Conservation (phyloP, 306 rosid species). For the Glycyrrhiza uralensis region DNA sequence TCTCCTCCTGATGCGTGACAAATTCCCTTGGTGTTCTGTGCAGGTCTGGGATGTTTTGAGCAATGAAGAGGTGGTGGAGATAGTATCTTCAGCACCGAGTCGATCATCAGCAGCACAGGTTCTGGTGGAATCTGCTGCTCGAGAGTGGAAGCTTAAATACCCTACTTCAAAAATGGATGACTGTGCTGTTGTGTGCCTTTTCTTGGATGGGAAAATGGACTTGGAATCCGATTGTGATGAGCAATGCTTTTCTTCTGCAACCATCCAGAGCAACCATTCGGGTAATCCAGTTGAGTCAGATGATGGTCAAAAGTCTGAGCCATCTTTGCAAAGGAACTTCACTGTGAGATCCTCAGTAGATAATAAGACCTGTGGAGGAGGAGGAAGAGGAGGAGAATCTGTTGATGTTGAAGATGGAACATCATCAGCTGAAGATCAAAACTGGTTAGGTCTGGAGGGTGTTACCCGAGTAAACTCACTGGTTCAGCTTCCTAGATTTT, state of each 20-base stretch:
- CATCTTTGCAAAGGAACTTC: conserved; percentile 68
- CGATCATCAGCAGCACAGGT: conserved; percentile 74
- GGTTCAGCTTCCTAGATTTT: conserved; percentile 98
- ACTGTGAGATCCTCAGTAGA: conserved; percentile 73
- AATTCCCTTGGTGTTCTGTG: background rate
- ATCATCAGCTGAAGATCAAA: conserved; percentile 55
- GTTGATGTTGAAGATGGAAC: conserved; percentile 46
- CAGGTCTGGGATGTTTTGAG: conserved; percentile 98
- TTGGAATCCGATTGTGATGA: conserved; percentile 84
- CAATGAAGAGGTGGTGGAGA: conserved; percentile 93
- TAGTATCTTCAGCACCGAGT: conserved; percentile 64
- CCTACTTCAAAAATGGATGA: conserved; percentile 98
- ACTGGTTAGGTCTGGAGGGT: conserved; percentile 89
- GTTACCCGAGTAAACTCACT: conserved; percentile 96
- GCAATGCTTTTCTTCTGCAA: conserved; percentile 75
- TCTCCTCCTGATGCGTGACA: background rate
- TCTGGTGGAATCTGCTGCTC: conserved; percentile 84
- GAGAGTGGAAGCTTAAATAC: conserved; percentile 84
- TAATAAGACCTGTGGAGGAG: conserved; percentile 35
- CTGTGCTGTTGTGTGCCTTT: conserved; percentile 90
- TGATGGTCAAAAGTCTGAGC: conserved; percentile 74
- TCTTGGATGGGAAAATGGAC: conserved; percentile 90
- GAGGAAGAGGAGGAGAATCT: conserved; percentile 15
- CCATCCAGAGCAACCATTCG: conserved; percentile 61
- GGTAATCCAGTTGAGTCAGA: conserved; percentile 73